Evolutionary conservation across 192 early-diverging fungal species (phyloP).

Genomic region (Oehlia diaphana): DNA sequence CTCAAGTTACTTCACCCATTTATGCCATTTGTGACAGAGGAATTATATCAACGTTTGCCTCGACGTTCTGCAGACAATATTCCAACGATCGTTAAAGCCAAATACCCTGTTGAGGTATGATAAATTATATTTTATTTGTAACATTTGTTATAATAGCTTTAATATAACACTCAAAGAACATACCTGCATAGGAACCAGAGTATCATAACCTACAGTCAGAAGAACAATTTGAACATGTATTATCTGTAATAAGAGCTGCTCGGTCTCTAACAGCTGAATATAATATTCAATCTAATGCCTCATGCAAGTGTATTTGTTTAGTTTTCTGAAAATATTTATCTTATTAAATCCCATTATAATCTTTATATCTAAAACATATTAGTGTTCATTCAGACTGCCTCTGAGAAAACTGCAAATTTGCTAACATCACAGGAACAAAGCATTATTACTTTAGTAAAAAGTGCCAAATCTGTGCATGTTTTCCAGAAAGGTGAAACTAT

Average conservation of each 20-base stretch:
- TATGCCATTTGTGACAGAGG: constrained; percentile 99
- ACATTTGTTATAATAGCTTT: background rate
- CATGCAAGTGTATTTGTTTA: constrained; percentile 39
- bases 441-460: constrained; percentile 75
- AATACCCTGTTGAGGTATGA: constrained; percentile 51
- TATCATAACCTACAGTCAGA: constrained; percentile 71
- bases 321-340: background rate
- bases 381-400: constrained; percentile 34
- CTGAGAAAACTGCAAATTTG: constrained; percentile 42
- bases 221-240: constrained; percentile 76
- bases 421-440: constrained; percentile 59
- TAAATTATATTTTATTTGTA: background rate
- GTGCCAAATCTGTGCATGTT: constrained; percentile 66
- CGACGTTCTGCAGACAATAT: constrained; percentile 70
- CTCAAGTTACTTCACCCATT: constrained; percentile 95
- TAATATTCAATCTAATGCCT: constrained; percentile 69
- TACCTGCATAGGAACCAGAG: constrained; percentile 39
- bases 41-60: constrained; percentile 95
- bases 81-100: constrained; percentile 71
- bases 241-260: constrained; percentile 71
- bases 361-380: background rate
- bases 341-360: background rate
- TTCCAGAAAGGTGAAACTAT: constrained; percentile 50
- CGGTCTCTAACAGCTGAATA: constrained; percentile 81
- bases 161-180: background rate